Conservation (phyloP, 305 asterid species). For the Fraxinus ornus region DNA sequence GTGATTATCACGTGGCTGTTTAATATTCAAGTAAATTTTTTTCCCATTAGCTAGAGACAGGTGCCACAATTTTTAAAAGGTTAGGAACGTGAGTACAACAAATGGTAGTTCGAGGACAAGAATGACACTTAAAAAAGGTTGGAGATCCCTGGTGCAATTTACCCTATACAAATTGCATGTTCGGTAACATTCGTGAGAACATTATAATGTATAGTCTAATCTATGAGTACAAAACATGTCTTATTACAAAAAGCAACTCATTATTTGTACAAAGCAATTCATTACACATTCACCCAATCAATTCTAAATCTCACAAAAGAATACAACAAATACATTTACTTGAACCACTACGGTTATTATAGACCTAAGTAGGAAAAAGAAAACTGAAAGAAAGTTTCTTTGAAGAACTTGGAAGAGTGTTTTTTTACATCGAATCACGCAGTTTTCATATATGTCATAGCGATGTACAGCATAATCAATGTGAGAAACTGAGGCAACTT, state of each 20-base stretch:
- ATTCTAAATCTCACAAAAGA: background rate
- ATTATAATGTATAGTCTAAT: background rate
- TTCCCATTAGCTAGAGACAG: no score
- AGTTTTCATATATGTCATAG: background rate
- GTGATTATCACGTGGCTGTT: background rate
- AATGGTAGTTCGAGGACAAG: background rate
- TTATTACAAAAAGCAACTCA: background rate
- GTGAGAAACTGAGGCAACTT: background rate
- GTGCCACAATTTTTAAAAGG: background rate
- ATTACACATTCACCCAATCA: background rate
- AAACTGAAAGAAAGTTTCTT: background rate
- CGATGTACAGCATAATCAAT: background rate
- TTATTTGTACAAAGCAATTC: background rate
- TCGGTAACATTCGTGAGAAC: background rate
- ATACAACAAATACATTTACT: background rate
- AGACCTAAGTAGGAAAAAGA: background rate
- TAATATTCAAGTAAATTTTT: no score
- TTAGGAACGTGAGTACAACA: background rate
- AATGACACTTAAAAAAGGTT: background rate
- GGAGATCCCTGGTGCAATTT: background rate
- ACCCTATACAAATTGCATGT: background rate
- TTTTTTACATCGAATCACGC: background rate
- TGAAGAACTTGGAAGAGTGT: background rate
- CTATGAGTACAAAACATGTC: no score
- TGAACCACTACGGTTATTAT: background rate